phyloP scores from a whole-genome alignment of 257 asterid genomes.

The Solanum rostratum region DNA sequence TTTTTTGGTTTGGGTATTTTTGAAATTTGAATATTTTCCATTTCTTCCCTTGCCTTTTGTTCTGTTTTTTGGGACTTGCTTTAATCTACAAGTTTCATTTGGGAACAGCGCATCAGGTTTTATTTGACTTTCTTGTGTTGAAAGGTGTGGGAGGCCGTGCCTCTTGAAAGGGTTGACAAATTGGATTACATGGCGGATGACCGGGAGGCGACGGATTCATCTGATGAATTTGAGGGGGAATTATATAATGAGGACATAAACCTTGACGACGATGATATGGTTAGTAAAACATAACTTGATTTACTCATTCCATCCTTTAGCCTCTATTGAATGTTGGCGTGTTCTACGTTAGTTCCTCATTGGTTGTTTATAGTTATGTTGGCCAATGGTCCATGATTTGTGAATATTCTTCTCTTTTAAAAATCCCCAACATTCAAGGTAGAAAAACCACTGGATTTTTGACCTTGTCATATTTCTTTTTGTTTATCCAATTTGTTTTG shows the following conservation, averaged over 20 bases:
- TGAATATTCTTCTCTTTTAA: not conserved
- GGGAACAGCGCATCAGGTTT: not conserved
- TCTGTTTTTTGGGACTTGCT: not conserved
- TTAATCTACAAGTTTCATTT: not conserved
- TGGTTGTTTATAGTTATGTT: not conserved
- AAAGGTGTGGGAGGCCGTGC: constrained; percentile 11
- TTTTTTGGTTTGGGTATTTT: not conserved
- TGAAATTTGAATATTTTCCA: not conserved
- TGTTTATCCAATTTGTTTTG: not conserved
- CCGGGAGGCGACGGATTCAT: constrained; percentile 20
- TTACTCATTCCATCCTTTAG: not conserved
- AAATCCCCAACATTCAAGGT: not conserved
- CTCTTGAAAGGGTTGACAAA: constrained; percentile 21
- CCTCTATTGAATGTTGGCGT: not conserved
- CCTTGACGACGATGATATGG: constrained; percentile 60
- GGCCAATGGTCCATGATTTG: not conserved
- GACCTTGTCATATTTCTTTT: not conserved
- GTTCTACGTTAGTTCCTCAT: not conserved
- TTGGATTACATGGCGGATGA: constrained; percentile 32
- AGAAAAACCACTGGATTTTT: not conserved
- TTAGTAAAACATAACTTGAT: constrained; percentile 11
- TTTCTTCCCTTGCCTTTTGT: not conserved
- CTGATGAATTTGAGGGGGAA: constrained; percentile 43
- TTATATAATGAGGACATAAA: constrained; percentile 25
- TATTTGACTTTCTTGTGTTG: not conserved